Evolutionary conservation across 768 basidiomycete genomes (phyloP).

Genomic region (Kondoa malvinella): DNA sequence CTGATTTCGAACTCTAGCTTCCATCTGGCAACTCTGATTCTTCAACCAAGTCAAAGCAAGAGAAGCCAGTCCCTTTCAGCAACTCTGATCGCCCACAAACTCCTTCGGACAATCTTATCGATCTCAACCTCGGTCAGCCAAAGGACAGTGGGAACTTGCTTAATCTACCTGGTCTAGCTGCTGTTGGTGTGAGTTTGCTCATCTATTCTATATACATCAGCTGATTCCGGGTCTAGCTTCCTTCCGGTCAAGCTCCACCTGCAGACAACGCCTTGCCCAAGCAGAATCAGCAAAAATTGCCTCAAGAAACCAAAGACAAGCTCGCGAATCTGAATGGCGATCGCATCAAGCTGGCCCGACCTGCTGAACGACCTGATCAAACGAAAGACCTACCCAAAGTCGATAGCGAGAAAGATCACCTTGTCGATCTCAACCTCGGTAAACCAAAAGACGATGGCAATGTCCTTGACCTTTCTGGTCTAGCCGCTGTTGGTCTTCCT

Average conservation of each 20-base stretch:
- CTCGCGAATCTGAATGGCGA: background rate
- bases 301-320: background rate
- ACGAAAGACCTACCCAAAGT: background rate
- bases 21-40: no score
- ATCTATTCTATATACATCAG: background rate
- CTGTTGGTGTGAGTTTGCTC: background rate
- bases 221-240: background rate
- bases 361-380: background rate
- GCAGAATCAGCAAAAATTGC: no score
- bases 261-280: no score
- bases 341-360: background rate
- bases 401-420: background rate
- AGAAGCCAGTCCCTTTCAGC: background rate
- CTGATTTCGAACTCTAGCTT: no score
- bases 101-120: background rate
- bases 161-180: background rate
- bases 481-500: background rate
- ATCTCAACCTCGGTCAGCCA: background rate
- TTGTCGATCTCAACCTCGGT: background rate
- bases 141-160: background rate
- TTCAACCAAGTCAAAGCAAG: background rate
- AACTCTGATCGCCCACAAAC: background rate
- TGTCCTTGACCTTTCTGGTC: background rate
- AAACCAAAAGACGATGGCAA: background rate
- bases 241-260: background rate